Evolutionary conservation across 345 rosid species (phyloP), one percentile per base, ranked within the genome.

Genomic region (Citrus medica): DNA sequence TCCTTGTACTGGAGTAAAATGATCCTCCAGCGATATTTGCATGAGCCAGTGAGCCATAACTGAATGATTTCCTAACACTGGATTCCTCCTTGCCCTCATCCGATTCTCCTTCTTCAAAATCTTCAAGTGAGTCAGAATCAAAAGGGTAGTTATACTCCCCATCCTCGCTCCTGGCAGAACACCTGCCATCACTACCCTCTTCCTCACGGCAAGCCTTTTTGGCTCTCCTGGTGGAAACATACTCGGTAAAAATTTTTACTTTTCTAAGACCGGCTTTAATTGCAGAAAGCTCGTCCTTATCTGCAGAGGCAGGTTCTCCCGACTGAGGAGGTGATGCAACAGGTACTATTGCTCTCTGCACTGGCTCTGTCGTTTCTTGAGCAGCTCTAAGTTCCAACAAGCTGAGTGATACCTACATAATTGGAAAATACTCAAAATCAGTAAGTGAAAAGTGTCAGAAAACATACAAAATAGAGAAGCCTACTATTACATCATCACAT

Each of bases 241-340:
- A 93, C 65, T 84, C 88, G 0, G 93, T 93, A 72, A 93, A 91
- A 7, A 91, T 85, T 81, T 93, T 95, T 55, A 95, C 96, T 88
- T 88, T 93, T 78, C 95, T 88, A 58, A 95, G 87, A 67, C 99
- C 95, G 22, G 93, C 94, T 90, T 95, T 95, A 2, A 95, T 88
- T 58, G 92, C 96, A 79, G 97, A 93, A 61, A 83, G 79, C 85
- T 95, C 97, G 21, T 90, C 87, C 84, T 91, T 92, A 67, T 88
- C 97, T 12, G 86, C 67, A 12, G 87, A 6, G 22, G 78, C 71
- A 76, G 85, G 82, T 69, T 93, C 97, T 51, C 84, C 89, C 2
- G 86, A 77, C 19, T 75, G 88, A 33, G 89, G 85, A 32, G 96
- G 87, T 12, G 84, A 91, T 64, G 85, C 75, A 63, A 86, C 73